Evolutionary conservation across 306 rosid genomes (phyloP).

Genomic region (Purshia tridentata): DNA sequence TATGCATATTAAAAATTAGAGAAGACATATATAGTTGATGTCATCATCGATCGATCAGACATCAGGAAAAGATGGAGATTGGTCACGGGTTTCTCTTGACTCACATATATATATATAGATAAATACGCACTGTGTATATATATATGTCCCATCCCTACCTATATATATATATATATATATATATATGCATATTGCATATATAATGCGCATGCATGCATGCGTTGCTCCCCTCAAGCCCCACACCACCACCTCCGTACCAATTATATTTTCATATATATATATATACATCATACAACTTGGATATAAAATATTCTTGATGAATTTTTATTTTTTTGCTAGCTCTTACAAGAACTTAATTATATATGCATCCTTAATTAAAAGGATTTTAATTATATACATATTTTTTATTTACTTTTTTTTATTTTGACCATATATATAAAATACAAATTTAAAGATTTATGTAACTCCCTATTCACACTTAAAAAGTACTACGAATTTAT

Average conservation of each 20-base stretch:
- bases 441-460: not conserved
- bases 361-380: too few species aligned
- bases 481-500: too few species aligned
- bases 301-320: not conserved
- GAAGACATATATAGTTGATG: conserved; percentile 16
- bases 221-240: conserved; percentile 37
- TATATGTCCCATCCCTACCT: conserved; percentile 7
- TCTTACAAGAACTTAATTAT: too few species aligned
- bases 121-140: not conserved
- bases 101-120: conserved; percentile 17
- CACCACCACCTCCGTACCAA: conserved; percentile 36
- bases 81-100: conserved; percentile 92
- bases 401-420: too few species aligned
- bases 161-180: not conserved
- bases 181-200: too few species aligned
- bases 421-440: too few species aligned
- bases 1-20: too few species aligned
- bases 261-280: conserved; percentile 15
- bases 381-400: too few species aligned
- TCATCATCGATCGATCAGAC: conserved; percentile 29
- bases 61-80: conserved; percentile 9
- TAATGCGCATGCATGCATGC: conserved; percentile 19
- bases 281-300: not conserved
- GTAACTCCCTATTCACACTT: not conserved
- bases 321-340: too few species aligned